These are phyloP conservation scores for Hirschfeldia incana DNA, from an alignment of 345 rosid genomes.

Conservation along the genomic window DNA sequence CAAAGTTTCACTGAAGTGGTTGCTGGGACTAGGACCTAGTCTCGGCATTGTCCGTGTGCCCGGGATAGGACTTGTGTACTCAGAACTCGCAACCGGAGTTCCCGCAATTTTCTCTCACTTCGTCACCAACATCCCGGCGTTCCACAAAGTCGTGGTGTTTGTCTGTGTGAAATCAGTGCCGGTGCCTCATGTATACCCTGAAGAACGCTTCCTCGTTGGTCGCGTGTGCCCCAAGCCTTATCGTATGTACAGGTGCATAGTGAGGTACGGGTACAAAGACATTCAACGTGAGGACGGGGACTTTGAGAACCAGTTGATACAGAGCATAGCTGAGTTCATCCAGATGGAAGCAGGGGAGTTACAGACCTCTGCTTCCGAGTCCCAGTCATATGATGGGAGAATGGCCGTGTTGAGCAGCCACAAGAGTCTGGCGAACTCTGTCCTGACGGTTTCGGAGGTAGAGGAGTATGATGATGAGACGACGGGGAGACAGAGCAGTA, in stretches of 20 bases:
- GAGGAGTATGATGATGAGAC: conserved; percentile 39
- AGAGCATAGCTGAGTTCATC: conserved; percentile 94
- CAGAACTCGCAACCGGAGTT: conserved; percentile 91
- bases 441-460: conserved; percentile 55
- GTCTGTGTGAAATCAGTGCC: conserved; percentile 97
- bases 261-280: conserved; percentile 95
- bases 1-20: conserved; percentile 91
- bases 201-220: conserved; percentile 93
- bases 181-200: conserved; percentile 80
- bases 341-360: conserved; percentile 89
- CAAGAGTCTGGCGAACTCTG: conserved; percentile 49
- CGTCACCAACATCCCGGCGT: conserved; percentile 92
- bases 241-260: conserved; percentile 94
- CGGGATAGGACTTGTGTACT: conserved; percentile 89
- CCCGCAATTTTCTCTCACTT: conserved; percentile 97
- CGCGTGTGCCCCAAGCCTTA: conserved; percentile 90
- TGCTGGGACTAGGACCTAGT: conserved; percentile 91
- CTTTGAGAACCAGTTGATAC: conserved; percentile 82
- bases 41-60: conserved; percentile 96
- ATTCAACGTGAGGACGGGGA: conserved; percentile 74
- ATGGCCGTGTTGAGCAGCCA: conserved; percentile 90
- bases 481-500: conserved; percentile 59
- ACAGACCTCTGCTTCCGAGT: conserved; percentile 54
- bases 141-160: conserved; percentile 85
- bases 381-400: conserved; percentile 76